A percentile compares a stretch with the other conserved stretches of the same genome.
These are phyloP conservation scores for Pisolithus thermaeus DNA, from an alignment of 1,284 basidiomycete genomes.

Conservation along the genomic window DNA sequence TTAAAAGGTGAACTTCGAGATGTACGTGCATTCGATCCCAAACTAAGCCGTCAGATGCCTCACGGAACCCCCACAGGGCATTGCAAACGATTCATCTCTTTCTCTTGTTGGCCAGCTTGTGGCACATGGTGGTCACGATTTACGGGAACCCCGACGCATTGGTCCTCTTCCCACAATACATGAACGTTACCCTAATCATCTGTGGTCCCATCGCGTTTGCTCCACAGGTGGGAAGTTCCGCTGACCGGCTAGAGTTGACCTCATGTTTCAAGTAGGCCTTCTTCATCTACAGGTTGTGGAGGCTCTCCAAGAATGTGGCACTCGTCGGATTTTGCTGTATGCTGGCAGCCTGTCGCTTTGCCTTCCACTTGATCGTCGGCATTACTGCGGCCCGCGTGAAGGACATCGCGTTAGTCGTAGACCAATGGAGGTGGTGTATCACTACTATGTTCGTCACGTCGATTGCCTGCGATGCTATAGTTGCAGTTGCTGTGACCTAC, in stretches of 20 bases:
- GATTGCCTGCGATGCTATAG: not conserved
- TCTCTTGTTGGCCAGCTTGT: not conserved
- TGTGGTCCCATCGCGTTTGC: not conserved
- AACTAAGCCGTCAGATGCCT: not conserved
- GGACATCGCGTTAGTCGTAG: not conserved
- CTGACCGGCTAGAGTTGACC: not conserved
- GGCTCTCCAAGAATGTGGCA: not conserved
- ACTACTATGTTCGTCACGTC: not conserved
- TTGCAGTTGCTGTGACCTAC: not conserved
- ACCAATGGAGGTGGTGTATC: not conserved
- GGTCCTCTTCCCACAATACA: not conserved
- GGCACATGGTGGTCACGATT: not conserved
- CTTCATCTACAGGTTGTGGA: not conserved
- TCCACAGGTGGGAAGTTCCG: not conserved
- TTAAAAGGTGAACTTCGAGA: not conserved
- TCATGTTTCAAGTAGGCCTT: not conserved
- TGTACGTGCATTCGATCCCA: not conserved
- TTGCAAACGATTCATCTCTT: not conserved
- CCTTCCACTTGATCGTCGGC: not conserved
- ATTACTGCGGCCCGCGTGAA: not conserved
- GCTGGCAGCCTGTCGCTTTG: not conserved
- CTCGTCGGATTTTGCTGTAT: not conserved
- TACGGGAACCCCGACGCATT: not conserved
- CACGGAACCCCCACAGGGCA: not conserved
- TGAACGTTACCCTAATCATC: not conserved